Evolutionary conservation across 352 stramenopile genomes (phyloP), one percentile per base, ranked within the genome.

Genomic region (Phytophthora fragariae): DNA sequence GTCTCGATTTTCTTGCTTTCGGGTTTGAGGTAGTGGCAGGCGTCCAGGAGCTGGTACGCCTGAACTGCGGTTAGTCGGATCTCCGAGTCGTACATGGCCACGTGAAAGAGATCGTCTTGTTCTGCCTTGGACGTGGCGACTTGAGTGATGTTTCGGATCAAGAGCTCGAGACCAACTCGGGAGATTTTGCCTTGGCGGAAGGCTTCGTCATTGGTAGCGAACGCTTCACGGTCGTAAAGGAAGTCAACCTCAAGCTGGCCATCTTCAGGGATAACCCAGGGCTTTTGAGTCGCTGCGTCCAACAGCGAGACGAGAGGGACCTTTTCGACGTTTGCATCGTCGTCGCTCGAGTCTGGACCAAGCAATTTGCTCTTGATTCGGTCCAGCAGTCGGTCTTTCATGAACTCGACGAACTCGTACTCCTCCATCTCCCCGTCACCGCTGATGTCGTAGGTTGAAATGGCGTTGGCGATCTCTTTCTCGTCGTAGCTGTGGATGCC

Each of bases 391-490:
- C 76, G 77, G 24, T 86, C 79, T 49, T 86, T 90, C 77, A 96
- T 92, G 61, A 94, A 92, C 65, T 92, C 85, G 10, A 94, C 73
- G 67, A 96, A 96, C 62, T 95, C 88, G n/a, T 68, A 82, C 56
- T 90, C 81, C 64, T 96, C 89, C 76, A 96, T 93, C 62, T 91
- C 88, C 21, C 84, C 85, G 53, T 93, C 88, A 15, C 82, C 86
- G 17, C 76, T 93, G 46, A 96, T 86, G 60, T 95, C 88, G 62
- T 90, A 94, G 14, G 79, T 80, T 6, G 84, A 79, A 47, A 96
- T 92, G 17, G 83, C 84, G 8, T 89, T 74, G 0, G 73, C 31
- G 39, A 92, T 89, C 44, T 95, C 85, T 29, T 90, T 80, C 46
- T 91, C 84, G 27, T 87, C 74, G 63, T 91, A 90, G 33, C 84